Percentiles rank a stretch among this genome's conserved stretches.
Conservation (phyloP, 2,329 filamentous ascomycete species). For the Aspergillus texensis region DNA sequence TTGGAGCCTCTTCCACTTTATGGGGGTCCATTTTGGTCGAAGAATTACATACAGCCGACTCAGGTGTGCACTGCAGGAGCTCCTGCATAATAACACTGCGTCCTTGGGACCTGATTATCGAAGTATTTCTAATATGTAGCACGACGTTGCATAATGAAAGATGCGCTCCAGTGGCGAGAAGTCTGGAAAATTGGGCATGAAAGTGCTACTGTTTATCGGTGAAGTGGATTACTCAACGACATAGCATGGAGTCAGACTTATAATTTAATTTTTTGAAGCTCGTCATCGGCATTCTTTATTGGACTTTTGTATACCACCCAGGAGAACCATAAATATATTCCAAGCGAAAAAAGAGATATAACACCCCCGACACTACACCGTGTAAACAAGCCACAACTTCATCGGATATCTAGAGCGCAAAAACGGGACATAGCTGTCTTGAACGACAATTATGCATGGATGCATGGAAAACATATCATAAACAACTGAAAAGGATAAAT, state of each 20-base stretch:
- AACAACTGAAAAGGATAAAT: conserved; percentile 15
- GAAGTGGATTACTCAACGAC: background rate
- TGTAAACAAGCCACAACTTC: conserved; percentile 13
- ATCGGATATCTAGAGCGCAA: conserved; percentile 26
- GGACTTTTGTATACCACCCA: conserved; percentile 5
- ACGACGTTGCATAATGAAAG: background rate
- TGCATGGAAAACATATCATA: conserved; percentile 12
- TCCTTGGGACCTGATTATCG: background rate
- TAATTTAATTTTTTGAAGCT: background rate
- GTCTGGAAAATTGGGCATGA: background rate
- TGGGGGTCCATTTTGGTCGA: background rate
- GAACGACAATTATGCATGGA: conserved; percentile 3
- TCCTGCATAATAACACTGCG: background rate
- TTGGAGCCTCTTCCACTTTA: background rate
- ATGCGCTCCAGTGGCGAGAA: background rate
- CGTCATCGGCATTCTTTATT: background rate
- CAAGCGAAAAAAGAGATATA: background rate
- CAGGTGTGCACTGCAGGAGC: background rate
- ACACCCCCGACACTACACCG: conserved; percentile 8
- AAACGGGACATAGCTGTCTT: conserved; percentile 13
- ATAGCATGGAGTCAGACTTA: background rate
- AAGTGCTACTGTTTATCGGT: background rate
- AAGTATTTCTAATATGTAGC: background rate
- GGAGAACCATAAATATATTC: background rate
- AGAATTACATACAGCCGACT: background rate